These are phyloP conservation scores for Panicum miliaceum DNA, from an alignment of 176 grass and related monocot genomes.

Conservation along the genomic window DNA sequence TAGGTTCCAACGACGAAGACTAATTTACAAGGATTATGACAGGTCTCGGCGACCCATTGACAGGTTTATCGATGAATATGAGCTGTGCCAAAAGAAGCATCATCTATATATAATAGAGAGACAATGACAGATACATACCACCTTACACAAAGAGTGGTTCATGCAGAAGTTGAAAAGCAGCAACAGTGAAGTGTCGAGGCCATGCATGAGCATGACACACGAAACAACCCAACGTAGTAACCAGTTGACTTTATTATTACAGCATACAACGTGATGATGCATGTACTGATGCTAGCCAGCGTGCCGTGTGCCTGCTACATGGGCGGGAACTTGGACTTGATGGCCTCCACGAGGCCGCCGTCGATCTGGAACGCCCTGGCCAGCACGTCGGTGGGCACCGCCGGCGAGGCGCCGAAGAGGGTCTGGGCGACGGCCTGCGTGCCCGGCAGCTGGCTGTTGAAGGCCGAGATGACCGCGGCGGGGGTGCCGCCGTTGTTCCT, in stretches of 20 bases:
- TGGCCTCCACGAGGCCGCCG: constrained; percentile 53
- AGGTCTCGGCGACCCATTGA: too few relatives aligned
- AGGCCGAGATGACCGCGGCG: constrained; percentile 52
- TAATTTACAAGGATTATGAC: too few relatives aligned
- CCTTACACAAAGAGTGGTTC: not conserved
- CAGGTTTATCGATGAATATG: too few relatives aligned
- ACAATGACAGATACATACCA: not conserved
- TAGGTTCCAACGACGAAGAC: too few relatives aligned
- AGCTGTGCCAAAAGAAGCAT: too few relatives aligned
- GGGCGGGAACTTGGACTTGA: constrained; percentile 62
- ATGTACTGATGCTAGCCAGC: not conserved
- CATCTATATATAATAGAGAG: too few relatives aligned
- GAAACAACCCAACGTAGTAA: not conserved
- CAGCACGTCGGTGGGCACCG: constrained; percentile 54
- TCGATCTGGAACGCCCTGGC: constrained; percentile 61
- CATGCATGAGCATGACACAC: not conserved
- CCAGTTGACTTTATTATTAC: not conserved
- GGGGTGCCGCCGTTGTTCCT: constrained; percentile 49
- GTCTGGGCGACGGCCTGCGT: constrained; percentile 53
- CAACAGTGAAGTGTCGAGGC: not conserved
- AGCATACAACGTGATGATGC: not conserved
- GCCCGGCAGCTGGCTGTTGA: constrained; percentile 78
- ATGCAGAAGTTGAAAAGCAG: not conserved
- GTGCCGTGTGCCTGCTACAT: constrained; percentile 1
- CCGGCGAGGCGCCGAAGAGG: constrained; percentile 56